Percentiles rank a stretch among this genome's conserved stretches.
phyloP scores from a whole-genome alignment of 208 protist genomes.

The Crithidia expoeki region DNA sequence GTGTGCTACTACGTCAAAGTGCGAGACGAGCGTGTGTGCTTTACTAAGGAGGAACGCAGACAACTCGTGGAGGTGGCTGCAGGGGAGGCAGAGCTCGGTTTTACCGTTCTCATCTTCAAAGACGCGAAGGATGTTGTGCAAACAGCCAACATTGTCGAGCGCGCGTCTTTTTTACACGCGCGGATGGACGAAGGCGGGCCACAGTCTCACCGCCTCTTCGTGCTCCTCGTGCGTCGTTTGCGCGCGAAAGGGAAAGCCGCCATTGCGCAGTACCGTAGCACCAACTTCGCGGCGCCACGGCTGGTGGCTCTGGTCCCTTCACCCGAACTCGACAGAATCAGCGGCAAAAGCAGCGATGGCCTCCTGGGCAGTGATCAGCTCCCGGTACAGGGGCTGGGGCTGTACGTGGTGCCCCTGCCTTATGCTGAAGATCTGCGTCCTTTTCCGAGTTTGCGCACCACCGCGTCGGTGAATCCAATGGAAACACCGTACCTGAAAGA shows the following conservation, averaged over 20 bases:
- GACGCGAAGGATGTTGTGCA: conserved; percentile 41
- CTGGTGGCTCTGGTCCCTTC: conserved; percentile 83
- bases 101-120: conserved; percentile 86
- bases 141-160: conserved; percentile 52
- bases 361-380: conserved; percentile 15
- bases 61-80: conserved; percentile 41
- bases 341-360: background rate
- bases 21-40: conserved; percentile 38
- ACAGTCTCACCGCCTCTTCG: conserved; percentile 64
- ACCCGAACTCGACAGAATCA: conserved; percentile 27
- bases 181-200: conserved; percentile 44
- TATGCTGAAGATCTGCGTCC: conserved; percentile 82
- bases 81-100: conserved; percentile 41
- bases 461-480: background rate
- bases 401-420: conserved; percentile 83
- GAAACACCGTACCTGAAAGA: conserved; percentile 13
- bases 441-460: conserved; percentile 34
- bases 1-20: conserved; percentile 29
- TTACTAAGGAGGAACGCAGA: conserved; percentile 47
- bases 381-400: conserved; percentile 67
- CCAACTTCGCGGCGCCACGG: conserved; percentile 40
- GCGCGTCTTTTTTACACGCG: conserved; percentile 60
- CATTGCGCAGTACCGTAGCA: conserved; percentile 65
- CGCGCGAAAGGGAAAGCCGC: conserved; percentile 54
- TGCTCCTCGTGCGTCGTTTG: conserved; percentile 66